Conservation (phyloP, 495 filamentous ascomycete species). For the Pyrenopolyporus hunteri region DNA sequence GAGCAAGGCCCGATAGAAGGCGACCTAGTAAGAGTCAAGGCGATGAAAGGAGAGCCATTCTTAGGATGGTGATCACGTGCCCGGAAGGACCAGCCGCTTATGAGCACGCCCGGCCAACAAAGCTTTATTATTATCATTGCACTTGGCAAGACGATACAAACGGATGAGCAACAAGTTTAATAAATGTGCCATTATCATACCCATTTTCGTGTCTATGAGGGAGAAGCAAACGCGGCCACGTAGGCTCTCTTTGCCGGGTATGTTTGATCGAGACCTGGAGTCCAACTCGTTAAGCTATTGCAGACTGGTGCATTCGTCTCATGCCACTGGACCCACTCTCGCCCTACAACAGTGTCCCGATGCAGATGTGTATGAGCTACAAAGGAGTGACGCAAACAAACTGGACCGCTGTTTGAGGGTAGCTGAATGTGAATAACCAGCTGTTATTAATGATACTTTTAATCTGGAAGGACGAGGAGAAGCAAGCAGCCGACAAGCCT, state of each 20-base stretch:
- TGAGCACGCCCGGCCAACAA: constrained; percentile 1
- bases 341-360: background rate
- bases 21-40: constrained; percentile 4
- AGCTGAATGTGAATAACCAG: constrained; percentile 2
- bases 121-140: constrained; percentile 12
- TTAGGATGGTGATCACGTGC: background rate
- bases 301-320: constrained; percentile 7
- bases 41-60: background rate
- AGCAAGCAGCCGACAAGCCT: constrained; percentile 1
- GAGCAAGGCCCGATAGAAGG: constrained; percentile 6
- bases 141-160: background rate
- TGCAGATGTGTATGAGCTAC: constrained; percentile 8
- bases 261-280: background rate
- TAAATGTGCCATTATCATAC: constrained; percentile 6
- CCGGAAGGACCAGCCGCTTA: background rate
- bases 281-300: constrained; percentile 2
- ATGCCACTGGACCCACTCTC: constrained; percentile 1
- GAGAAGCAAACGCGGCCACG: background rate
- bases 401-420: background rate
- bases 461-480: constrained; percentile 20
- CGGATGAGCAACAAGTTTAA: constrained; percentile 1
- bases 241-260: constrained; percentile 12
- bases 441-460: background rate
- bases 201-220: constrained; percentile 1
- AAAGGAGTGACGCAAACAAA: constrained; percentile 31